Evolutionary conservation across 2,329 filamentous ascomycete species (phyloP), one percentile per base, ranked within the genome.

Genomic region (Aspergillus neotritici): DNA sequence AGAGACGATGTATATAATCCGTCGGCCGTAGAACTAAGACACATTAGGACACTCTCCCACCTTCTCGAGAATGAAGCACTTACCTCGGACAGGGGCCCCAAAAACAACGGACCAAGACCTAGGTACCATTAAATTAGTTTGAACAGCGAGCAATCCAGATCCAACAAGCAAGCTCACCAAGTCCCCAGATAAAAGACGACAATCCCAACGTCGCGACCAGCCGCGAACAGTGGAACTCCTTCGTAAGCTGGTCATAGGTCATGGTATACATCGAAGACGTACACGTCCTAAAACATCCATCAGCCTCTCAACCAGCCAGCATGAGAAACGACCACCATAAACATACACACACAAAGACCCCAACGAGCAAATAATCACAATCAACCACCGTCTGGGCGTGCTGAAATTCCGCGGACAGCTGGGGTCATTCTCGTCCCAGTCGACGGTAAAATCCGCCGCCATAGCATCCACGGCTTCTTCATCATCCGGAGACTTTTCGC

Each of bases 221-320:
- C 43, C 79, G 76, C 0, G 85, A 84, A 55, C 78, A 78, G 51
- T 78, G 69, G 55, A 95, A 94, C 46, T 94, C 86, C 17, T 73
- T 68, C 49, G 83, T 80, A 66, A 95, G 80, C 64, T 93, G 85
- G 13, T 58, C 61, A 63, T 95, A 96, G 0, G 86, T 93, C 10
- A 80, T 80, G 0, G 88, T 91, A 66, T 96, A 95, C 55, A 94
- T 81, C n/a, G 88, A 93, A 37, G 85, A 90, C 1, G 86, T 80
- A 61, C 84, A 88, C 7, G 89, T 94, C 41, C 85, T 89, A 55
- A 11, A 11, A 33, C 47, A 37, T n/a, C 31, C 31, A 37, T 16
- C 21, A 25, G 21, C 7, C 21, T 8, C 21, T 8, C 7, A 39
- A 16, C 15, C 13, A 29, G 43, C 48, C 40, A 48, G 34, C 32